Base-by-base conservation (phyloP, 2,329 filamentous ascomycete genomes). In the Acrocalymma vagum region DNA sequence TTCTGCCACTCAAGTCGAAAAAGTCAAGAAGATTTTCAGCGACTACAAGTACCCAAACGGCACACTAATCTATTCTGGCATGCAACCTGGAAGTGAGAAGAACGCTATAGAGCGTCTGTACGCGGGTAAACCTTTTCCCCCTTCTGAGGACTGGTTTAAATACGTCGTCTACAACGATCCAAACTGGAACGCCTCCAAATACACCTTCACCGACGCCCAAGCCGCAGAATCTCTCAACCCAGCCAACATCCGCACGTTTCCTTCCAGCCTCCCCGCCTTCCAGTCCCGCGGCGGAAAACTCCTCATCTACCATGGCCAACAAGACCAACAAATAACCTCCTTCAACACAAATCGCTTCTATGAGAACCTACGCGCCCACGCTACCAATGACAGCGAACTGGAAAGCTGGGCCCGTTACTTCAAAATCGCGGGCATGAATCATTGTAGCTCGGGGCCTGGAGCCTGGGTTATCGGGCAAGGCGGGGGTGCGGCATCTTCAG, bases 361-460 rank as follows among this genome's bases (percentile, higher is more conserved):
- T 59, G 60, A 75, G 30, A 62, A 75, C 25, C 59, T 78, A 3
- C 34, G 42, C 3, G 52, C 45, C 0, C n/a, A 14, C 3, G 35
- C 26, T 0, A 29, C 28, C 2, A 55, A 62, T 49, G 45, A 53
- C 21, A 16, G 15, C 10, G 17, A n/a, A 18, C 43, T 73, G 7
- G 69, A 73, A 41, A 49, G 60, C 2, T 76, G 72, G 49, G 62
- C 74, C 38, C 70, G 78, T 16, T 74, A 72, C 60, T 82, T 82
- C 65, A 70, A 73, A 25, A 75, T 75, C 53, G 75, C 60, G 28
- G 80, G 79, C 4, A 78, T 81, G 75, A 67, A 62, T 6, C 79
- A 82, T 60, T 82, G 79, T 53, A 60, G 48, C 24, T 67, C 69
- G 3, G 79, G 79, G 1, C 62, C 57, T 0, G 77, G 78, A 0